Evolutionary conservation across 352 stramenopile genomes (phyloP).

Genomic region (Halophytophthora batemanensis): DNA sequence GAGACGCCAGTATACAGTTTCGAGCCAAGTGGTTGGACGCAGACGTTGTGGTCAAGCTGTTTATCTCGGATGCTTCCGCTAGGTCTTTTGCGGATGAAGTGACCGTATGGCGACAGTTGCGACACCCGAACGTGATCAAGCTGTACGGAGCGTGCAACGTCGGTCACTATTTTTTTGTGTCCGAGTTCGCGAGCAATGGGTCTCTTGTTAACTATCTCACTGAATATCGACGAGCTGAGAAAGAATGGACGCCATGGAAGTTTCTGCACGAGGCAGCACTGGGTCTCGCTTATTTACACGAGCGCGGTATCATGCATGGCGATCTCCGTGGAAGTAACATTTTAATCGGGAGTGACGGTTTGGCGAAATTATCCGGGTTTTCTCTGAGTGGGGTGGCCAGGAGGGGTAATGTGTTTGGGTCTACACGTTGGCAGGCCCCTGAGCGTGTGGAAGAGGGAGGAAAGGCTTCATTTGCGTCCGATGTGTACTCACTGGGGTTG

Average conservation of each 20-base stretch:
- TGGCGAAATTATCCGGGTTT: constrained; percentile 9
- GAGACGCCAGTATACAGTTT: constrained; percentile 1
- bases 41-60: constrained; percentile 12
- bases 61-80: not conserved
- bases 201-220: constrained; percentile 4
- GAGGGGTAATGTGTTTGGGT: not conserved
- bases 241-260: not conserved
- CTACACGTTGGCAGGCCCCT: constrained; percentile 2
- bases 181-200: constrained; percentile 7
- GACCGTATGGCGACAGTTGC: too few relatives aligned
- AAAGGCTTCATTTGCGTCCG: not conserved
- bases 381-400: not conserved
- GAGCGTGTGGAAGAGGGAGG: constrained; percentile 2
- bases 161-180: constrained; percentile 7
- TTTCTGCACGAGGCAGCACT: constrained; percentile 8
- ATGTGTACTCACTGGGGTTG: constrained; percentile 16
- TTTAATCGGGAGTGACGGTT: constrained; percentile 5
- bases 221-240: too few relatives aligned
- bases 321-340: constrained; percentile 11
- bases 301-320: constrained; percentile 5
- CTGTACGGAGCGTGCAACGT: constrained; percentile 11
- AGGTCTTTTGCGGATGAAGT: constrained; percentile 10
- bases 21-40: constrained; percentile 12
- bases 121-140: constrained; percentile 17
- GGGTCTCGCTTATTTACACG: constrained; percentile 12